Evolutionary conservation across 306 rosid genomes (phyloP).

Genomic region (Myrica gale): DNA sequence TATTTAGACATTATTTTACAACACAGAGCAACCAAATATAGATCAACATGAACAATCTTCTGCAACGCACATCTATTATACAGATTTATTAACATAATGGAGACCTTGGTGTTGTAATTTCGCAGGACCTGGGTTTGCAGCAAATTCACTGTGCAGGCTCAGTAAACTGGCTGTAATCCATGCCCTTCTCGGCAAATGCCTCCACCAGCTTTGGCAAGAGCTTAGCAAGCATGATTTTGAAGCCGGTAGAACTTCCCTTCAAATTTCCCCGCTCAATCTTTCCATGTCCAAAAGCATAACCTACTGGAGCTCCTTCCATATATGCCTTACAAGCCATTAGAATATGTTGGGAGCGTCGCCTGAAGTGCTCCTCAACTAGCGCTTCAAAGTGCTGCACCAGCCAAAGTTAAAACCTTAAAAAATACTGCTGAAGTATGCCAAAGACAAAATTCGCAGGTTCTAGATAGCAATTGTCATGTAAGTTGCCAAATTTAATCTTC

Average conservation of each 20-base stretch:
- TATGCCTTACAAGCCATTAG: constrained; percentile 68
- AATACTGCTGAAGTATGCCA: constrained; percentile 14
- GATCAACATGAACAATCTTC: constrained; percentile 7
- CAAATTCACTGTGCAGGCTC: constrained; percentile 36
- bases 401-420: constrained; percentile 11
- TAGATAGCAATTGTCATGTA: not conserved
- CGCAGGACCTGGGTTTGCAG: constrained; percentile 1
- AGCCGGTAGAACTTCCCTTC: constrained; percentile 74
- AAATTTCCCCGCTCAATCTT: constrained; percentile 38
- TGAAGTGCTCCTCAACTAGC: constrained; percentile 77
- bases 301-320: constrained; percentile 78
- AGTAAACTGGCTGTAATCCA: constrained; percentile 61
- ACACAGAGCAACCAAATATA: not conserved
- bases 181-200: constrained; percentile 68
- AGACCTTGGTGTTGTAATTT: constrained; percentile 33
- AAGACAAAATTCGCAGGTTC: not conserved
- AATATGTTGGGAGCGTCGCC: constrained; percentile 48
- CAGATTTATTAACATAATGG: constrained; percentile 33
- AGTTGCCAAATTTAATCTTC: not conserved
- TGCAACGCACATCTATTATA: constrained; percentile 29
- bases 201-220: constrained; percentile 76
- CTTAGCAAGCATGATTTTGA: constrained; percentile 85
- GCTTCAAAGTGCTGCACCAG: constrained; percentile 75
- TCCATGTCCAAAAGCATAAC: constrained; percentile 44
- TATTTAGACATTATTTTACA: constrained; percentile 13